Conservation (phyloP, 2,329 filamentous ascomycete genomes). For the Coleophoma crateriformis region DNA sequence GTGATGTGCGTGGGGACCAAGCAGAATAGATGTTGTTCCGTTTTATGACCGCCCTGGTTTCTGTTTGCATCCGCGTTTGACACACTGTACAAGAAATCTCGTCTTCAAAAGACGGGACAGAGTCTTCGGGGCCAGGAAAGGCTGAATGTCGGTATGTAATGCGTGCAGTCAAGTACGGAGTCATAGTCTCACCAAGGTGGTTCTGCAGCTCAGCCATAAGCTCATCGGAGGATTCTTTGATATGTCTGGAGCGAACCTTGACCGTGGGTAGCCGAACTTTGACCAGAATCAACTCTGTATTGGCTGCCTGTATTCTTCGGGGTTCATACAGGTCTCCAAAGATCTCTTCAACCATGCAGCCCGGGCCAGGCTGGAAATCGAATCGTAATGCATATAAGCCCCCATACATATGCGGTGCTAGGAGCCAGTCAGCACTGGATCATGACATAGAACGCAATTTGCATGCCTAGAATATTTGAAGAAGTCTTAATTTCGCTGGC, state of each 20-base stretch:
- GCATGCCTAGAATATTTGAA: too few relatives aligned
- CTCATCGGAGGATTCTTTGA: conserved; percentile 42
- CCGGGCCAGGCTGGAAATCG: conserved; percentile 16
- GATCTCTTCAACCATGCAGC: conserved; percentile 20
- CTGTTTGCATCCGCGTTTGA: conserved; percentile 47
- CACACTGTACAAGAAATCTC: conserved; percentile 12
- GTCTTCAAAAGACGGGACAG: not conserved
- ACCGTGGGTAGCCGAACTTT: conserved; percentile 18
- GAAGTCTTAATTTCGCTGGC: too few relatives aligned
- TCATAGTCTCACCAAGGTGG: conserved; percentile 43
- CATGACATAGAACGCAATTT: not conserved
- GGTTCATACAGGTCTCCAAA: conserved; percentile 20
- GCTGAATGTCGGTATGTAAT: conserved; percentile 52
- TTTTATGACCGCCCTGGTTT: conserved; percentile 43
- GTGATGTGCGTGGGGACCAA: conserved; percentile 42
- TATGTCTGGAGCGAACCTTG: conserved; percentile 13
- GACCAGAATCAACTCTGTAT: conserved; percentile 23
- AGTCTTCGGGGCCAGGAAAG: conserved; percentile 34
- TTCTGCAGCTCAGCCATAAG: conserved; percentile 54
- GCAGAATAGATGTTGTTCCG: conserved; percentile 40
- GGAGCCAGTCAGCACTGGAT: not conserved
- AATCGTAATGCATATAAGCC: conserved; percentile 22
- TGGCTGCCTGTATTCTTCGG: conserved; percentile 14
- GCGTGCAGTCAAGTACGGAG: conserved; percentile 45
- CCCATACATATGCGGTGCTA: conserved; percentile 4